Conservation (phyloP, 225 moss, liverwort and hornwort genomes). For the Rhytidiadelphus loreus region DNA sequence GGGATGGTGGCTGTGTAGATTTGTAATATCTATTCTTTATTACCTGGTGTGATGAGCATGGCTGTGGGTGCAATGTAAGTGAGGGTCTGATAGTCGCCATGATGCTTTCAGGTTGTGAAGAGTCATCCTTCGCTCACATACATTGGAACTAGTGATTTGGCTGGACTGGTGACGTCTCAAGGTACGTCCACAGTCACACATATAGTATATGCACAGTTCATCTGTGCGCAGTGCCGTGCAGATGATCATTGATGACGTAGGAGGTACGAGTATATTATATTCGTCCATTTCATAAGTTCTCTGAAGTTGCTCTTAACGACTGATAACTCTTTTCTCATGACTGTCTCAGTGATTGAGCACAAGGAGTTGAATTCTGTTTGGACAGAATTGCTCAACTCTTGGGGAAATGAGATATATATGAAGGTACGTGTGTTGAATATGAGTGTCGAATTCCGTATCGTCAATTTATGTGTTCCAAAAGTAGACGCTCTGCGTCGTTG, state of each 20-base stretch:
- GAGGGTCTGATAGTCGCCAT: not conserved
- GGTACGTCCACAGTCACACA: conserved; percentile 7
- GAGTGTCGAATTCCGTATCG: not conserved
- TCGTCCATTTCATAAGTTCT: not conserved
- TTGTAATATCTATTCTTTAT: not conserved
- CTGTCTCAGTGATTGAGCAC: conserved; percentile 51
- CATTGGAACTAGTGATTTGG: conserved; percentile 53
- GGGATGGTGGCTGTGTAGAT: not conserved
- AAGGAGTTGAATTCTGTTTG: conserved; percentile 51
- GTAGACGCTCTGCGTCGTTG: not conserved
- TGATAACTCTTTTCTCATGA: not conserved
- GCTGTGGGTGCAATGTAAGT: not conserved
- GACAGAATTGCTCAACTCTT: conserved; percentile 62
- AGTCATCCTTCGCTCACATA: conserved; percentile 62
- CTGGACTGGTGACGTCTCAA: conserved; percentile 60
- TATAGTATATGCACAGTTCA: not conserved
- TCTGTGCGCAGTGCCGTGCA: not conserved
- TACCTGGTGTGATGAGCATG: not conserved
- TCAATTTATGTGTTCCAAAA: not conserved
- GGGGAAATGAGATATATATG: conserved; percentile 69
- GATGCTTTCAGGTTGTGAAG: conserved; percentile 45
- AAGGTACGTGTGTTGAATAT: conserved; percentile 23
- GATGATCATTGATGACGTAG: not conserved
- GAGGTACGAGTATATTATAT: not conserved
- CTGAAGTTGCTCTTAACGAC: not conserved